Base-by-base conservation (phyloP, 768 basidiomycete species). In the Hypsizygus marmoreus region DNA sequence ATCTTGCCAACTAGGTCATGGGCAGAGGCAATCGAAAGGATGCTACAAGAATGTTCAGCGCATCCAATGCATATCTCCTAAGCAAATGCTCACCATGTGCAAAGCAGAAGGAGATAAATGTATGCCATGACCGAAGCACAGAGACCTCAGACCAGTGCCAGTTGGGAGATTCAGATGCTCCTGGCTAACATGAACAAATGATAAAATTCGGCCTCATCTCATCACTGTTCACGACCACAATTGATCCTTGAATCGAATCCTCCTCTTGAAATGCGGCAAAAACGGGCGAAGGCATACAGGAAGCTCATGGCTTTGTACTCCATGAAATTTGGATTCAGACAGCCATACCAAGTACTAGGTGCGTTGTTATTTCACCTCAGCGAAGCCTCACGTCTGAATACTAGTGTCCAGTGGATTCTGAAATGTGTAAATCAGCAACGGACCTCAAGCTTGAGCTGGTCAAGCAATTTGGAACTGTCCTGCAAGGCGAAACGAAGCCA, bases 301-400 rank as follows among this genome's bases (percentile, higher is more conserved):
- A 93, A 93, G 63, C 87, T 95, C 42, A 98, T 99, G 95, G 77
- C 83, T 12, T 71, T 95, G 38, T 97, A 97, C 63, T 80, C 77
- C 50, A 79, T 87, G 64, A 77, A 85, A 2, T 97, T 97, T 65
- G 88, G 88, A 5, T 98, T 97, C 66, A 74, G 93, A 34, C 84
- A 93, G 58, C 95, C 97, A 0, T 98, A 93, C 64, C 97, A 98
- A 73, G 78, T 95, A 6, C 77, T 98, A 19, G 80, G 94, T 93
- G 56, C 53, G 74, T 67, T 16, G 17, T 9, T n/a, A 23, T 20
- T 36, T 28, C n/a, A 8, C 25, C 12, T 33, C 35, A 37, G 22
- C 24, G 40, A 40, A 38, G 45, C 58, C 33, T 49, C 40, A 23
- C 28, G 29, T 48, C 55, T 49, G 28, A 35, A 22, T 24, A 19